Evolutionary conservation across 345 rosid species (phyloP), one percentile per base, ranked within the genome.

Genomic region (Passiflora organensis): DNA sequence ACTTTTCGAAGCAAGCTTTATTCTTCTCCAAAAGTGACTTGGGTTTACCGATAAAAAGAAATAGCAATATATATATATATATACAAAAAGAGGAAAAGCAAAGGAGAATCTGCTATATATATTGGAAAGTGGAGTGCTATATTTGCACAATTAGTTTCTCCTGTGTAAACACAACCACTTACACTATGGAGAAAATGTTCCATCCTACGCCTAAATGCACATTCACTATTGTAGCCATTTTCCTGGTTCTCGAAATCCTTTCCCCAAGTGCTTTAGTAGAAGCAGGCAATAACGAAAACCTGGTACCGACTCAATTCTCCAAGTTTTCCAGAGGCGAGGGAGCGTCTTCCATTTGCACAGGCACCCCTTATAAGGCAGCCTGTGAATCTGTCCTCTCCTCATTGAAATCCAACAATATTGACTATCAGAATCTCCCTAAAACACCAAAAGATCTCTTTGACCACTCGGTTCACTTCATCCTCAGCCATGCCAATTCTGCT

Each of bases 291-390:
- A 20, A 25, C 13, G n/a, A 65, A 38, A 51, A 23, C 22, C 58
- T 72, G 17, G 50, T 22, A 6, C 64, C 52, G 55, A 74, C 79
- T 11, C 76, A 71, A 14, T 81, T 81, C 71, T 69, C 80, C 37
- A 78, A 76, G 69, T 47, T 69, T n/a, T n/a, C n/a, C n/a, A n/a
- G n/a, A n/a, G 63, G 58, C 78, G 25, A 56, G 75, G 39, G 8
- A 32, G 13, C 54, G 39, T 11, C 55, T 19, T 17, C 19, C 14
- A 12, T 12, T 13, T 41, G 56, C 45, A 60, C 24, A 9, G 43
- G 13, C 17, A 61, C 37, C 32, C 58, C 58, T 43, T 32, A 61
- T 12, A 51, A 43, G 43, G 15, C 58, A 32, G 65, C 65, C 14
- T 61, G 65, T 18, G 36, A 61, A 43, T 32, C 56, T 20, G 10